Base-by-base conservation (phyloP, 2,329 filamentous ascomycete genomes). In the Epichloe hybrida region DNA sequence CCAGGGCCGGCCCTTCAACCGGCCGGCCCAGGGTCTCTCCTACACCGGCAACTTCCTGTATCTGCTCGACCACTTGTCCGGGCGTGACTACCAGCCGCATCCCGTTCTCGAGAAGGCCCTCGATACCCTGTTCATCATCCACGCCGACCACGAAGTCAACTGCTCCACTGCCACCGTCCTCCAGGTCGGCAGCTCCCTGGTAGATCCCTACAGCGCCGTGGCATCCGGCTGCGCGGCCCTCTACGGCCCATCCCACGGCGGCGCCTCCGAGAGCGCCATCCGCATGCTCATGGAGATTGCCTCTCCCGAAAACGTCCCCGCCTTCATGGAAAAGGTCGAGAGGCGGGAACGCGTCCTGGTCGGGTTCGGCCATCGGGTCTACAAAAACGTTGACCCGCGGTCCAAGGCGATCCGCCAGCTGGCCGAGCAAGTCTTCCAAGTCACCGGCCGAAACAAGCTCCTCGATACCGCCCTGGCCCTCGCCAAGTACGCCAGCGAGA, bases 61-160 rank as follows among this genome's bases (percentile, higher is more conserved):
- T 48, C 70, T 80, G 59, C 71, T 78, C 48, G 74, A 77, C 53
- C 61, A 76, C 51, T 66, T 76, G 3, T 73, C 73, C 7, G 67
- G 66, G 2, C 57, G 61, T n/a, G 71, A 72, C 27, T 72, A 72
- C 55, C 61, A 62, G 17, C 75, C 76, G 0, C 71, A 78, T 52
- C 69, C 72, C 0, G 68, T 72, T 4, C 62, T 79, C 7, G 72
- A 72, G 46, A 70, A 69, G 55, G 70, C 70, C n/a, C 63, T 80
- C 15, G 73, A 79, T 49, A 68, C 69, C 5, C 67, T 80, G 3
- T 76, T 76, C 57, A 73, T 79, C 50, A 69, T 80, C 23, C 75
- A 78, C 54, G 72, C 75, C 2, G 77, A 81, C 56, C 77, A 81
- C 58, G 78, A 79, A 53, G 74, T 80, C 60, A 78, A 79, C 55